Conservation (phyloP, 108 stramenopile species). For the Aurantiochytrium sp. region DNA sequence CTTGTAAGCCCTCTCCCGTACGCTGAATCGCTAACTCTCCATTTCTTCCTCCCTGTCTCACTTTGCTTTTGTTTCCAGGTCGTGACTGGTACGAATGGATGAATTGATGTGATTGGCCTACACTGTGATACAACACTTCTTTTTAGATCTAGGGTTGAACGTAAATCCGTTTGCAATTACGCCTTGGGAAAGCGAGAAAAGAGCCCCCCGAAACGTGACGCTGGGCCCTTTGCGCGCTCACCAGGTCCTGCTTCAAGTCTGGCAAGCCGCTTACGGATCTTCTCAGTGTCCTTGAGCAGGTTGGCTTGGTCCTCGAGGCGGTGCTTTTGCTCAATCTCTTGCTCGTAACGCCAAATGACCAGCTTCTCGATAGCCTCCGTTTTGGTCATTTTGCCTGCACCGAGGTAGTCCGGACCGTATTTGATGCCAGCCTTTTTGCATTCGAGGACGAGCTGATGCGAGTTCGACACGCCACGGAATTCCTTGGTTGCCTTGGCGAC, state of each 20-base stretch:
- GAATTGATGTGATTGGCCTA: no score
- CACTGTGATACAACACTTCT: no score
- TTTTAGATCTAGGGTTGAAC: no score
- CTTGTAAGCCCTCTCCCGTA: no score
- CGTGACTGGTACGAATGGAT: no score
- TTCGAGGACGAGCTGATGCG: background rate
- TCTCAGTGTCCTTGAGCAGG: background rate
- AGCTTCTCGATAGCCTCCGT: background rate
- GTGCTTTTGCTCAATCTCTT: background rate
- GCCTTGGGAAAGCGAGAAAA: no score
- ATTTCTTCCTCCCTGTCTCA: no score
- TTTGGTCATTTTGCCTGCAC: background rate
- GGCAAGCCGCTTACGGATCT: conserved; percentile 6
- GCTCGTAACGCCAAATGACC: background rate
- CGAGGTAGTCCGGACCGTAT: background rate
- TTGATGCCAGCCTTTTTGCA: background rate
- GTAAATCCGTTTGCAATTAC: no score
- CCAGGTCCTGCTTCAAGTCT: background rate
- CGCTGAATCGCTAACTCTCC: no score
- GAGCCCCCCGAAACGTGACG: no score
- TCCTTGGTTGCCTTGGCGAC: background rate
- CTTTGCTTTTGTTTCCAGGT: no score
- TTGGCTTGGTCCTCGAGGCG: background rate
- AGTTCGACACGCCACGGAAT: background rate
- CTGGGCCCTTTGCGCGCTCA: no score